Evolutionary conservation across 441 rosid species (phyloP).

Genomic region (Erysimum pusillum): DNA sequence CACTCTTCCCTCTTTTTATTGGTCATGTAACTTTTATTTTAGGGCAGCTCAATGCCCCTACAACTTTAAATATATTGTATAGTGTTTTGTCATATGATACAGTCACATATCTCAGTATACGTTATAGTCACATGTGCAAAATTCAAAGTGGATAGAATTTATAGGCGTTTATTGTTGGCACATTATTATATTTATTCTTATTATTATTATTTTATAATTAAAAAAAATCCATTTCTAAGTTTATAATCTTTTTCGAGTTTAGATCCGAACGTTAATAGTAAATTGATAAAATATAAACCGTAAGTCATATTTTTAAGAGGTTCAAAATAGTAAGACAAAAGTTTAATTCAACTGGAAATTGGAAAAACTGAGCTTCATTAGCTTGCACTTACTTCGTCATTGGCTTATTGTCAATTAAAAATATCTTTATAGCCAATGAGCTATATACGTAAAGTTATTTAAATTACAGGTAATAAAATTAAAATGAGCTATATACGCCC

Average conservation of each 20-base stretch:
- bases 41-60: background rate
- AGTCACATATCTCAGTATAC: constrained; percentile 14
- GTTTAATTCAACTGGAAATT: too few relatives aligned
- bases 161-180: background rate
- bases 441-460: too few relatives aligned
- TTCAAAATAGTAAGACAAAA: too few relatives aligned
- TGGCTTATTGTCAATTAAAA: too few relatives aligned
- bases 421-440: too few relatives aligned
- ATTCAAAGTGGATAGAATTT: constrained; percentile 21
- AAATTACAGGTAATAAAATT: background rate
- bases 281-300: too few relatives aligned
- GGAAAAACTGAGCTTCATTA: too few relatives aligned
- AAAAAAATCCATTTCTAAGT: too few relatives aligned
- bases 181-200: background rate
- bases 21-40: constrained; percentile 14
- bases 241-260: too few relatives aligned
- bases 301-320: too few relatives aligned
- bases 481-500: background rate
- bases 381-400: too few relatives aligned
- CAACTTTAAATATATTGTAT: background rate
- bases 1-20: constrained; percentile 19
- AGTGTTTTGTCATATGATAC: constrained; percentile 23
- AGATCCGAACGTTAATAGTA: too few relatives aligned
- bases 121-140: constrained; percentile 11
- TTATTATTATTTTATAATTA: background rate